Evolutionary conservation across 768 basidiomycete genomes (phyloP).

Genomic region (Mycena leptocephala): DNA sequence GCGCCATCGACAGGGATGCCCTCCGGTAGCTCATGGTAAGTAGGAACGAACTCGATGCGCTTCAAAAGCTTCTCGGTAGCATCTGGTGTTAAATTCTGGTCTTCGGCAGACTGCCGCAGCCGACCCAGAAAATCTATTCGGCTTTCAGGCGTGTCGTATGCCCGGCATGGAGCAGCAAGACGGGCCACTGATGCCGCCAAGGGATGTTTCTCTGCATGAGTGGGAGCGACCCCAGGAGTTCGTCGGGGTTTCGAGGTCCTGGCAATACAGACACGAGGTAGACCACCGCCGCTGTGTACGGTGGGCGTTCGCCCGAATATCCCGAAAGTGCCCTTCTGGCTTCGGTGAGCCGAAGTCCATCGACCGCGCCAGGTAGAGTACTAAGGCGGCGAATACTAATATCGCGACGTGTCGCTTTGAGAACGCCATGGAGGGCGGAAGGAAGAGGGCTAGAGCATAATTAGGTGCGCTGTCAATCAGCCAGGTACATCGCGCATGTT

Average conservation of each 20-base stretch:
- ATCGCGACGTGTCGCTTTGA: not conserved
- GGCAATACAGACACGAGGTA: not conserved
- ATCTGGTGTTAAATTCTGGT: not conserved
- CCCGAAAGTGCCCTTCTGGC: not conserved
- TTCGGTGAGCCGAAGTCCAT: not conserved
- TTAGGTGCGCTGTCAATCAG: too few species aligned
- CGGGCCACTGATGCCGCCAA: slow-evolving; percentile 12
- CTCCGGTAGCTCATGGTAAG: slow-evolving; percentile 2
- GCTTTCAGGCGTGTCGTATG: not conserved
- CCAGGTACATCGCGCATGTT: too few species aligned
- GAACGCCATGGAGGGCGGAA: not conserved
- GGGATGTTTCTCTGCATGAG: slow-evolving; percentile 11
- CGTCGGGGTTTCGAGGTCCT: not conserved
- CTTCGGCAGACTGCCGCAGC: not conserved
- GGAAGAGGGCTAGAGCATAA: too few species aligned
- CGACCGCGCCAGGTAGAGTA: not conserved
- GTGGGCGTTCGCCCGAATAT: not conserved
- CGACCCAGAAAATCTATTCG: not conserved
- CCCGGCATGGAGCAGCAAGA: not conserved
- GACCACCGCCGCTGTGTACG: slow-evolving; percentile 5
- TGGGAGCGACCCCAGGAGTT: not conserved
- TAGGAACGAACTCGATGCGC: slow-evolving; percentile 7
- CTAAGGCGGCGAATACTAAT: not conserved
- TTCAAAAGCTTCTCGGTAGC: not conserved
- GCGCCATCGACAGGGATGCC: not conserved